These are phyloP conservation scores for Phyllosticta capitalensis DNA, from an alignment of 2,329 filamentous ascomycete species.

Conservation along the genomic window DNA sequence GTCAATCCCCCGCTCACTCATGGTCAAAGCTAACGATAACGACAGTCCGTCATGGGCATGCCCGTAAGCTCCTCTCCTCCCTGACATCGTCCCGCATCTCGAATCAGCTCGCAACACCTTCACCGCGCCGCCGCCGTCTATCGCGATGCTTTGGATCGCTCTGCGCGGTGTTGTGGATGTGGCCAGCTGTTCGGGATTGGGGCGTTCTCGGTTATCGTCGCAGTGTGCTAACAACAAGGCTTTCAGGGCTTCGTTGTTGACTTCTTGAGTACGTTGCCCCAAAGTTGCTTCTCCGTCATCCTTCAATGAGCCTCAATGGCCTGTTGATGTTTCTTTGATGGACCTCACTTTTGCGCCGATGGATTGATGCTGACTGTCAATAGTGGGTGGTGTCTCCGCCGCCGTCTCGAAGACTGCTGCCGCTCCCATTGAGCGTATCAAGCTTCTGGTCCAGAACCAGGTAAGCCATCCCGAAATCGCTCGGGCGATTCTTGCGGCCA, in stretches of 20 bases:
- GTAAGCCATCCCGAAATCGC: constrained; percentile 47
- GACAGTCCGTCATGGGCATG: constrained; percentile 43
- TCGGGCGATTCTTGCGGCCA: too few relatives aligned
- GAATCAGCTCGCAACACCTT: background rate
- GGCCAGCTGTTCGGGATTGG: constrained; percentile 20
- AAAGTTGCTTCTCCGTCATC: background rate
- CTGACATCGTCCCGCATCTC: constrained; percentile 10
- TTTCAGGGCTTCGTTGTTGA: constrained; percentile 85
- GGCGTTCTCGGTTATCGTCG: constrained; percentile 3
- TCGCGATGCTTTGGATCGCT: constrained; percentile 1
- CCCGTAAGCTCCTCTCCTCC: constrained; percentile 25
- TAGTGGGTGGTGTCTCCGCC: constrained; percentile 99
- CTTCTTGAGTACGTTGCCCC: constrained; percentile 82
- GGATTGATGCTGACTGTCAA: constrained; percentile 35
- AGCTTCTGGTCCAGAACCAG: constrained; percentile 99
- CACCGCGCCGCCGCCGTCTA: background rate
- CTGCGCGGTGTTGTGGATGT: constrained; percentile 13
- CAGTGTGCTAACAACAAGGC: constrained; percentile 14
- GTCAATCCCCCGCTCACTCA: background rate
- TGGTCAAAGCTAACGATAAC: constrained; percentile 3
- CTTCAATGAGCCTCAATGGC: constrained; percentile 19
- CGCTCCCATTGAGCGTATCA: constrained; percentile 99
- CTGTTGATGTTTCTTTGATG: constrained; percentile 3
- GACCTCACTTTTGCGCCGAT: background rate
- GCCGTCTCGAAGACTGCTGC: constrained; percentile 99